Evolutionary conservation across 192 early-diverging fungal species (phyloP).

Genomic region (Geosiphon pyriformis): DNA sequence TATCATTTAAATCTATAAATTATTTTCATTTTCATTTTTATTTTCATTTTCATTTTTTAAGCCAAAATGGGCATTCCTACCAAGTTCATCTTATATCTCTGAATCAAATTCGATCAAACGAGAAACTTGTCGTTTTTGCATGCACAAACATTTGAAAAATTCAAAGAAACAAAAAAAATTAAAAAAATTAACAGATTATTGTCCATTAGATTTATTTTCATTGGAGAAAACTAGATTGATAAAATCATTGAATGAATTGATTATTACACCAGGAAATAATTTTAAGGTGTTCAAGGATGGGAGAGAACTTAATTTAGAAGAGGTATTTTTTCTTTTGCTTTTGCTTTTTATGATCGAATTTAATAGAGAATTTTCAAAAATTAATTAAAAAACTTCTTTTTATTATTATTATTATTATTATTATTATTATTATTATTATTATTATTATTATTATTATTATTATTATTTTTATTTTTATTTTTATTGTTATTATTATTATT

Average conservation of each 20-base stretch:
- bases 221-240: slow-evolving; percentile 28
- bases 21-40: not conserved
- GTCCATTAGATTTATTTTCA: slow-evolving; percentile 67
- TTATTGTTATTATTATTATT: too few relatives aligned
- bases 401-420: too few relatives aligned
- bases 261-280: slow-evolving; percentile 48
- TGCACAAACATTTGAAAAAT: slow-evolving; percentile 65
- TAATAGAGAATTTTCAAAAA: too few relatives aligned
- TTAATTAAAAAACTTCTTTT: too few relatives aligned
- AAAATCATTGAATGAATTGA: slow-evolving; percentile 36
- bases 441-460: too few relatives aligned
- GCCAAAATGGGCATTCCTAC: slow-evolving; percentile 74
- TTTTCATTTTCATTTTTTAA: slow-evolving; percentile 14
- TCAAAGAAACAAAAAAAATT: slow-evolving; percentile 15
- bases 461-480: too few relatives aligned
- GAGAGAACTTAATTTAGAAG: slow-evolving; percentile 6
- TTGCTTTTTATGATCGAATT: too few relatives aligned
- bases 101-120: slow-evolving; percentile 40
- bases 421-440: too few relatives aligned
- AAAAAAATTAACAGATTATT: slow-evolving; percentile 43
- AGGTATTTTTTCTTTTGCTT: slow-evolving; percentile 9
- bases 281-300: slow-evolving; percentile 49
- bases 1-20: too few relatives aligned
- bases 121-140: slow-evolving; percentile 68
- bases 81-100: slow-evolving; percentile 38